Conservation (phyloP, 148 eudicot genomes). For the Rhododendron henanense region DNA sequence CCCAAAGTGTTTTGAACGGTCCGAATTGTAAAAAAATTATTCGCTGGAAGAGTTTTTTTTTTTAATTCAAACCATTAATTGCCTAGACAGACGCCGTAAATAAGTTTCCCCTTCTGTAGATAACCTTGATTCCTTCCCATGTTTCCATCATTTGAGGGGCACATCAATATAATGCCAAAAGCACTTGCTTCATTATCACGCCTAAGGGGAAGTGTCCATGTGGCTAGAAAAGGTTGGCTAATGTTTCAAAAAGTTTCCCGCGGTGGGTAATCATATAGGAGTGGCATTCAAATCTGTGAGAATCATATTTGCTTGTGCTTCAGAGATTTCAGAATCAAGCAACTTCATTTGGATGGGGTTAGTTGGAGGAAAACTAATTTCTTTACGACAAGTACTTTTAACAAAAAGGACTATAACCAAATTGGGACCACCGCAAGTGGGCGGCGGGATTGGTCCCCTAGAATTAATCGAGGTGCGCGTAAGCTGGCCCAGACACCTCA, state of each 20-base stretch:
- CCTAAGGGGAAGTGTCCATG: not conserved
- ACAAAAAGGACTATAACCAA: not conserved
- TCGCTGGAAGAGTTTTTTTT: no score
- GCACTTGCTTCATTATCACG: not conserved
- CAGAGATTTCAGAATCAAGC: not conserved
- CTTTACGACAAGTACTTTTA: not conserved
- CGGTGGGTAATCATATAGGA: not conserved
- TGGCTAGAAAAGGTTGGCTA: not conserved
- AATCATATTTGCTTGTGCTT: not conserved
- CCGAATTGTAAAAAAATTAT: no score
- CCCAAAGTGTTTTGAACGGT: no score
- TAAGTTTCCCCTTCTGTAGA: not conserved
- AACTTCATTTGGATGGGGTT: not conserved
- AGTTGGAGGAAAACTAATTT: not conserved
- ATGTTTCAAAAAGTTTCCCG: not conserved
- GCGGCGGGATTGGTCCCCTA: not conserved
- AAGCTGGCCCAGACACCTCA: no score
- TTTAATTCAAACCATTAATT: fast-evolving
- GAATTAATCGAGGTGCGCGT: no score
- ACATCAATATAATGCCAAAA: not conserved
- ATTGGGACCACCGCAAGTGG: not conserved
- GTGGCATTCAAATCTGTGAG: not conserved
- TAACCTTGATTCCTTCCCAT: not conserved
- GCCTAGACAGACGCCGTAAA: no score
- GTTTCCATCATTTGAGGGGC: not conserved